Evolutionary conservation across 371 early-diverging fungal genomes (phyloP).

Genomic region (Mucor irregularis): DNA sequence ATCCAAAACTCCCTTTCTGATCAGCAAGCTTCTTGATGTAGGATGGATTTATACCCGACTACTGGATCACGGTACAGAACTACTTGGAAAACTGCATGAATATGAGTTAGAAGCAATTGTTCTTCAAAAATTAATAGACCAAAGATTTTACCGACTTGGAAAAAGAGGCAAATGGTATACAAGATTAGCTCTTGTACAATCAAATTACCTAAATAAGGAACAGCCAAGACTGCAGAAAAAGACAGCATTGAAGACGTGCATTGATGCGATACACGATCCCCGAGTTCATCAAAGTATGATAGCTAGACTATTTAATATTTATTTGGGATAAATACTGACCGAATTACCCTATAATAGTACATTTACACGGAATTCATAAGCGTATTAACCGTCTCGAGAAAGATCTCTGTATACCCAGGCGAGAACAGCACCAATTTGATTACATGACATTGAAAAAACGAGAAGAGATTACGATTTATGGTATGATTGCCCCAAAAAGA

Average conservation of each 20-base stretch:
- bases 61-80: constrained; percentile 53
- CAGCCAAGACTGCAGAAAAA: constrained; percentile 42
- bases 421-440: constrained; percentile 62
- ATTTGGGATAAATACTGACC: neutral
- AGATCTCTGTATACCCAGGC: constrained; percentile 50
- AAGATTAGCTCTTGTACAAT: constrained; percentile 63
- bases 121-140: constrained; percentile 59
- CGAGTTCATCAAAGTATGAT: constrained; percentile 51
- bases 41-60: constrained; percentile 70
- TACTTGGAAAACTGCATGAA: constrained; percentile 60
- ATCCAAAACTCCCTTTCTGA: too few relatives aligned
- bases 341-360: constrained; percentile 18
- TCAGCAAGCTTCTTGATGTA: neutral
- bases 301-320: neutral
- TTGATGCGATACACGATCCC: constrained; percentile 56
- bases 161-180: constrained; percentile 76
- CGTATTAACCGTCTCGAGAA: constrained; percentile 51
- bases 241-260: constrained; percentile 51
- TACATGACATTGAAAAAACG: constrained; percentile 48
- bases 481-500: too few relatives aligned
- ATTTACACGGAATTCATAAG: constrained; percentile 34
- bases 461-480: constrained; percentile 41
- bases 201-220: constrained; percentile 45
- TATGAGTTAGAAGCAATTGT: constrained; percentile 59
- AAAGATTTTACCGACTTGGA: constrained; percentile 55